Evolutionary conservation across 2,329 filamentous ascomycete species (phyloP).

Genomic region (Talaromyces sp.): DNA sequence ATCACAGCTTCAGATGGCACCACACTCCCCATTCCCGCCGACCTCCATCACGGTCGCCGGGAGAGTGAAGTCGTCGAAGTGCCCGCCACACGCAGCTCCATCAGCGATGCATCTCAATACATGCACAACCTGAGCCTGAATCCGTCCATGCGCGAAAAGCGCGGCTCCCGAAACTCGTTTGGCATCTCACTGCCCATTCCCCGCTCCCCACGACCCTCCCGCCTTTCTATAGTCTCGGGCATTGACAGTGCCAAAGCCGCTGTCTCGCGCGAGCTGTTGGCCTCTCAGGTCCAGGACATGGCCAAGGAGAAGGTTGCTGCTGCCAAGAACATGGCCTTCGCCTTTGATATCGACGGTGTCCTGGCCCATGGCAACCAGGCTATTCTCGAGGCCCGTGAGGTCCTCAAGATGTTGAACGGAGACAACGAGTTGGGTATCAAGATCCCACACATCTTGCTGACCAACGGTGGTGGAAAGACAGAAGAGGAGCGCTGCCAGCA

Average conservation of each 20-base stretch:
- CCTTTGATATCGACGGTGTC: slow-evolving; percentile 68
- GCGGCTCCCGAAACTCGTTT: slow-evolving; percentile 72
- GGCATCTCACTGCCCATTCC: slow-evolving; percentile 70
- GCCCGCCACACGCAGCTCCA: slow-evolving; percentile 64
- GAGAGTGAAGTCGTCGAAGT: slow-evolving; percentile 61
- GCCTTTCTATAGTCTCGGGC: slow-evolving; percentile 58
- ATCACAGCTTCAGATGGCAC: slow-evolving; percentile 19
- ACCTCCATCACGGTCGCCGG: slow-evolving; percentile 24
- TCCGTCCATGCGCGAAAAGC: slow-evolving; percentile 64
- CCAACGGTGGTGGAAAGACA: slow-evolving; percentile 70
- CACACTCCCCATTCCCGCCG: slow-evolving; percentile 40
- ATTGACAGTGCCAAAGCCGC: slow-evolving; percentile 52
- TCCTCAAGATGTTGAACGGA: slow-evolving; percentile 68
- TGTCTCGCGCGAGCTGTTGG: slow-evolving; percentile 62
- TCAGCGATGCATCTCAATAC: slow-evolving; percentile 64
- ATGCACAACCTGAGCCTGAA: slow-evolving; percentile 70
- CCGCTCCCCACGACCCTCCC: slow-evolving; percentile 64
- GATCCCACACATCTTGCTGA: slow-evolving; percentile 72
- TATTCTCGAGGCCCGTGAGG: slow-evolving; percentile 64
- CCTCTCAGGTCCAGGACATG: slow-evolving; percentile 67
- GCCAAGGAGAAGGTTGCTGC: slow-evolving; percentile 61
- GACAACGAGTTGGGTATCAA: slow-evolving; percentile 76
- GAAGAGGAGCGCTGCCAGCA: slow-evolving; percentile 64
- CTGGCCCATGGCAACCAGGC: slow-evolving; percentile 69
- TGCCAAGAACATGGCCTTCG: slow-evolving; percentile 78